Conservation (phyloP, 768 basidiomycete genomes). For the Lactarius indigo region DNA sequence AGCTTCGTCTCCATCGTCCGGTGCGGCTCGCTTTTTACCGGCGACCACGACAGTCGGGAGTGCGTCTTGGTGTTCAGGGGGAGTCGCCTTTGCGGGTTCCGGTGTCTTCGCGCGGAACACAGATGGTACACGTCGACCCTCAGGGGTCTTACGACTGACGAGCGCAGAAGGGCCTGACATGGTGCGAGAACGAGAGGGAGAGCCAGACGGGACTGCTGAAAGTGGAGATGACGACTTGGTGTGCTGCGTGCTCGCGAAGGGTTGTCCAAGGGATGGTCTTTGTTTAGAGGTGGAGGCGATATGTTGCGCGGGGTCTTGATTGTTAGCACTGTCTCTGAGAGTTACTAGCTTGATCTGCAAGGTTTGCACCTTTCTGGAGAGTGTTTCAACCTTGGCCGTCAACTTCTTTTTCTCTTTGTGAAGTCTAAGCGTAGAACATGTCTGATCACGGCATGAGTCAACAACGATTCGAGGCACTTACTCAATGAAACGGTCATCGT, state of each 20-base stretch:
- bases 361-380: conserved; percentile 69
- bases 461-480: conserved; percentile 37
- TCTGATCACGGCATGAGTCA: not conserved
- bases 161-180: conserved; percentile 45
- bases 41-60: conserved; percentile 38
- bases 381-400: conserved; percentile 59
- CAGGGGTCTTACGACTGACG: conserved; percentile 52
- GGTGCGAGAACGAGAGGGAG: conserved; percentile 26
- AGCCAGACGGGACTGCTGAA: not conserved
- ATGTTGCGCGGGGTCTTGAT: conserved; percentile 17
- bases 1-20: conserved; percentile 67
- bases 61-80: conserved; percentile 1
- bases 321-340: conserved; percentile 41
- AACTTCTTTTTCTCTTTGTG: conserved; percentile 81
- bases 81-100: conserved; percentile 23
- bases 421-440: conserved; percentile 44
- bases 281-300: conserved; percentile 26
- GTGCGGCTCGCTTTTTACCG: conserved; percentile 70
- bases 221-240: conserved; percentile 19
- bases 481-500: conserved; percentile 79
- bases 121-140: conserved; percentile 32
- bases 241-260: conserved; percentile 16
- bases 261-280: conserved; percentile 13
- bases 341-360: conserved; percentile 64
- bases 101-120: conserved; percentile 32